Evolutionary conservation across 2,329 filamentous ascomycete genomes (phyloP).

Genomic region (Pseudodiploospora longispora): DNA sequence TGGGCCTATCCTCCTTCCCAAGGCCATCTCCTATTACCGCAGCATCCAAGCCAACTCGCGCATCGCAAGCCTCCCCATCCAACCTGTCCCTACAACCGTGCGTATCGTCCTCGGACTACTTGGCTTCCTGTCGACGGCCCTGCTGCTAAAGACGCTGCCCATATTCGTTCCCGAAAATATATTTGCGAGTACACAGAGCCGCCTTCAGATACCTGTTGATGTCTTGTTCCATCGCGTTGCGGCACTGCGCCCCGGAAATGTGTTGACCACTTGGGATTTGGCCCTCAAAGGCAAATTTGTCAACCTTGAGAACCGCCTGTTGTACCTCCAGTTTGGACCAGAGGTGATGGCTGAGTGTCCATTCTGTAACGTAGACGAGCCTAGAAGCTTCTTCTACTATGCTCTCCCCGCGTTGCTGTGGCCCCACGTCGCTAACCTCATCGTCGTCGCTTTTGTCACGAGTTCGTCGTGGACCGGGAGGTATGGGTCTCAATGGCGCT

Average conservation of each 20-base stretch:
- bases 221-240: conserved; percentile 73
- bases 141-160: conserved; percentile 56
- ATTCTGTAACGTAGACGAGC: conserved; percentile 72
- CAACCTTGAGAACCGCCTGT: conserved; percentile 61
- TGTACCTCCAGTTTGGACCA: conserved; percentile 81
- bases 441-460: conserved; percentile 64
- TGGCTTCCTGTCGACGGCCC: conserved; percentile 34
- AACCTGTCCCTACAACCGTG: conserved; percentile 45
- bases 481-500: conserved; percentile 61
- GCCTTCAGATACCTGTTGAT: conserved; percentile 77
- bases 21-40: conserved; percentile 57
- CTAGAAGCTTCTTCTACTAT: conserved; percentile 69
- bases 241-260: conserved; percentile 38
- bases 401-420: conserved; percentile 63
- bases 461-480: conserved; percentile 56
- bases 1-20: conserved; percentile 64
- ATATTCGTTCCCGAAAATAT: conserved; percentile 69
- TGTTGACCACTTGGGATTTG: conserved; percentile 52
- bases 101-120: conserved; percentile 54
- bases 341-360: conserved; percentile 63
- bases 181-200: conserved; percentile 68
- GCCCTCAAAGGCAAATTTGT: conserved; percentile 60
- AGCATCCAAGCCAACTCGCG: conserved; percentile 37
- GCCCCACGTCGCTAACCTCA: conserved; percentile 75
- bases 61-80: conserved; percentile 39